These are phyloP conservation scores for Calonectria pseudoreteaudii DNA, from an alignment of 2,329 filamentous ascomycete genomes.

Conservation along the genomic window DNA sequence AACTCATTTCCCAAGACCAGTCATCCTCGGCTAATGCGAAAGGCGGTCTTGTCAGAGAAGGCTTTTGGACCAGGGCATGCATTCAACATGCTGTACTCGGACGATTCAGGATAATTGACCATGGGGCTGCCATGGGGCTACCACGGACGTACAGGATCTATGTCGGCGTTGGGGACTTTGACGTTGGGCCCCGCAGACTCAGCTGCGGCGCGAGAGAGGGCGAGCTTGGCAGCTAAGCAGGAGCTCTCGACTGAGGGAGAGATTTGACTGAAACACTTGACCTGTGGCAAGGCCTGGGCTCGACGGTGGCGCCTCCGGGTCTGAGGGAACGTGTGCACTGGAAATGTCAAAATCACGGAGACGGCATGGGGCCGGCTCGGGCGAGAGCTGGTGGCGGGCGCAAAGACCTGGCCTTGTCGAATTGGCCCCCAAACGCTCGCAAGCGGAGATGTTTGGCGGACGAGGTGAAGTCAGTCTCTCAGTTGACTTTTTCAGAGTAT, in stretches of 20 bases:
- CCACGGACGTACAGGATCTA: not conserved
- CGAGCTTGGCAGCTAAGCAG: not conserved
- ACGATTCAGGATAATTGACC: not conserved
- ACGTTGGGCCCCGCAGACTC: not conserved
- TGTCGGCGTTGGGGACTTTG: not conserved
- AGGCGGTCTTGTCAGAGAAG: not conserved
- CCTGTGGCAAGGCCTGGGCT: slow-evolving; percentile 3
- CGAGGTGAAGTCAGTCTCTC: not conserved
- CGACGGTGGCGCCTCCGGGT: slow-evolving; percentile 15
- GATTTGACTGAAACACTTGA: slow-evolving; percentile 14
- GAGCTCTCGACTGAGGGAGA: not conserved
- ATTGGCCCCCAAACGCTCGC: not conserved
- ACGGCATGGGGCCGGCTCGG: not conserved
- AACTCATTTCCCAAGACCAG: slow-evolving; percentile 13
- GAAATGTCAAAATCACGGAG: slow-evolving; percentile 4
- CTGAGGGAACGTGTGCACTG: slow-evolving; percentile 1
- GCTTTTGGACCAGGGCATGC: slow-evolving; percentile 37
- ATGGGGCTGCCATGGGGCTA: not conserved
- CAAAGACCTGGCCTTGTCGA: not conserved
- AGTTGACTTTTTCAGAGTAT: slow-evolving; percentile 4
- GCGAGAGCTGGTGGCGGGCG: not conserved
- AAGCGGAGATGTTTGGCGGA: not conserved
- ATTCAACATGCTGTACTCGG: slow-evolving; percentile 11
- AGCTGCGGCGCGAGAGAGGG: not conserved
- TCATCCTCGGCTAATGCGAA: slow-evolving; percentile 1